A percentile compares a stretch with the other conserved stretches of the same genome.
Evolutionary conservation across 2,329 filamentous ascomycete genomes (phyloP).

Genomic region (Periglandula ipomoeae): DNA sequence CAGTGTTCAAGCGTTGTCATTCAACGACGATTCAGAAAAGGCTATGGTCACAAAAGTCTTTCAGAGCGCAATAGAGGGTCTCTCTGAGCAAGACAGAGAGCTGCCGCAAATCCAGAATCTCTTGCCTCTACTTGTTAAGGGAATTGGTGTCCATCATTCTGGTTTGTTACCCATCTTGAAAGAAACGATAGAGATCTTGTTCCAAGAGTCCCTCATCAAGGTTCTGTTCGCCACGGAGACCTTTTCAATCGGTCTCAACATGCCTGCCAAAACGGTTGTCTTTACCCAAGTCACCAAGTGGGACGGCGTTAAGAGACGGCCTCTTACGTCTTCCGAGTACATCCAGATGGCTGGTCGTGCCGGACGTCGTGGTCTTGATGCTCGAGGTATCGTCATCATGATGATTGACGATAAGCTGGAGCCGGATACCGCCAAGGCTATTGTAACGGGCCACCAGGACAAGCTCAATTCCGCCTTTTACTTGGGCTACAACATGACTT

Average conservation of each 20-base stretch:
- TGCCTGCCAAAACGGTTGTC: slow-evolving; percentile 99
- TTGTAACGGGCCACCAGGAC: slow-evolving; percentile 94
- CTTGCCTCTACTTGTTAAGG: slow-evolving; percentile 76
- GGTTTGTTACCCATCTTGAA: slow-evolving; percentile 92
- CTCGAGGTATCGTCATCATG: slow-evolving; percentile 98
- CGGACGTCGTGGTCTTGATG: slow-evolving; percentile 92
- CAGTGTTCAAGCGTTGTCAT: slow-evolving; percentile 75
- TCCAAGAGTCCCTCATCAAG: slow-evolving; percentile 97
- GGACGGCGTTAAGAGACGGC: slow-evolving; percentile 71
- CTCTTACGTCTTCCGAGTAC: slow-evolving; percentile 90
- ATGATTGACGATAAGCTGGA: slow-evolving; percentile 98
- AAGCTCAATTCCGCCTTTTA: slow-evolving; percentile 97
- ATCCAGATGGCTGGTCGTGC: slow-evolving; percentile 98
- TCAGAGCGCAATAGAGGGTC: slow-evolving; percentile 79
- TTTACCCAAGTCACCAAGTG: slow-evolving; percentile 96
- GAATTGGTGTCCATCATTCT: slow-evolving; percentile 96
- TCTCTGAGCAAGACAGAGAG: slow-evolving; percentile 83
- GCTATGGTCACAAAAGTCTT: slow-evolving; percentile 92
- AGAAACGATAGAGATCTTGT: slow-evolving; percentile 97
- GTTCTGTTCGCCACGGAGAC: slow-evolving; percentile 97
- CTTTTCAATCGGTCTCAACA: slow-evolving; percentile 96
- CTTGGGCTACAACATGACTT: slow-evolving; percentile 97
- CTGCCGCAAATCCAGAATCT: slow-evolving; percentile 88
- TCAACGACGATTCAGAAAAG: slow-evolving; percentile 96
- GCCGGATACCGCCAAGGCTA: slow-evolving; percentile 83